A percentile compares a stretch with the other conserved stretches of the same genome.
phyloP scores from a whole-genome alignment of 2,329 filamentous ascomycete species.

The Xylaria sp. region DNA sequence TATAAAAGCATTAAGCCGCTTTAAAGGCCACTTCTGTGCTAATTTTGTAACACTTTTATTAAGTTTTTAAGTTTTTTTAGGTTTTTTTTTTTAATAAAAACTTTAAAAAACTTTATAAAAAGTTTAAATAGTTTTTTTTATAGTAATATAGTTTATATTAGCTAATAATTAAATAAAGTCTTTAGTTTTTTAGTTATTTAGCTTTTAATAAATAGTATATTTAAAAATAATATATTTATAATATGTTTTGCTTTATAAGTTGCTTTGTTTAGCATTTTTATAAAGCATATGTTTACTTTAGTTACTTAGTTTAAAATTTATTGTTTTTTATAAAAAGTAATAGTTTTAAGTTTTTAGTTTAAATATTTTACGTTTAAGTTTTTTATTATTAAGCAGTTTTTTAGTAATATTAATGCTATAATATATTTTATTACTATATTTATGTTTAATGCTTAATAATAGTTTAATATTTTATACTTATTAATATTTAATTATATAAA shows the following conservation, averaged over 20 bases:
- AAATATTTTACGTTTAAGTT: slow-evolving; percentile 18
- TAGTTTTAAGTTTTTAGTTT: slow-evolving; percentile 12
- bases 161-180: slow-evolving; percentile 17
- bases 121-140: slow-evolving; percentile 11
- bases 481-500: slow-evolving; percentile 25
- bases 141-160: slow-evolving; percentile 10
- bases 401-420: slow-evolving; percentile 14
- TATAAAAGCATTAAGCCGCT: too few species aligned
- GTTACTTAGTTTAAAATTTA: background rate
- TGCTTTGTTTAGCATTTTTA: background rate
- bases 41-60: too few species aligned
- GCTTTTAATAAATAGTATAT: slow-evolving; percentile 19
- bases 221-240: slow-evolving; percentile 24
- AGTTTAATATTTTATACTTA: slow-evolving; percentile 8
- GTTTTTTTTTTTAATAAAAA: slow-evolving; percentile 16
- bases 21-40: too few species aligned
- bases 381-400: slow-evolving; percentile 21
- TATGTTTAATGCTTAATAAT: slow-evolving; percentile 18
- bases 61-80: slow-evolving; percentile 23
- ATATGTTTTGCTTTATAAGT: slow-evolving; percentile 21
- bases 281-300: slow-evolving; percentile 17
- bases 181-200: slow-evolving; percentile 13
- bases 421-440: slow-evolving; percentile 23
- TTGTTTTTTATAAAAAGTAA: slow-evolving; percentile 14
- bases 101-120: slow-evolving; percentile 6